Conservation (phyloP, 2,329 filamentous ascomycete genomes). For the Fusarium keratoplasticum region DNA sequence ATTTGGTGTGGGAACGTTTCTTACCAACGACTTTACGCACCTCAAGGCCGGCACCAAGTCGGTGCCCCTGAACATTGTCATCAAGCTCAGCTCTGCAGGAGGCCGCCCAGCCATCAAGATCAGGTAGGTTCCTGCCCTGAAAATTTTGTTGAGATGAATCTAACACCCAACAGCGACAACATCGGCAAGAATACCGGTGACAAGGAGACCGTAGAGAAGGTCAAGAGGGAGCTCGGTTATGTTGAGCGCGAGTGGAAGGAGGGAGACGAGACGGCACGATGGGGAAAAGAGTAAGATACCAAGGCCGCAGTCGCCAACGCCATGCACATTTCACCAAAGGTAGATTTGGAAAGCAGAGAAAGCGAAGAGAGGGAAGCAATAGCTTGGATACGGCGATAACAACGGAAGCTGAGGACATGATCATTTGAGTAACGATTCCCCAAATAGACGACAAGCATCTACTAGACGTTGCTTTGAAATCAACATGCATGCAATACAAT, state of each 20-base stretch:
- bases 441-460: slow-evolving; percentile 10
- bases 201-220: slow-evolving; percentile 78
- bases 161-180: slow-evolving; percentile 70
- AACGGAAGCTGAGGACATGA: background rate
- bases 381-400: background rate
- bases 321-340: background rate
- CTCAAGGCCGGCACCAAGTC: slow-evolving; percentile 82
- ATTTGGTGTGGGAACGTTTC: slow-evolving; percentile 94
- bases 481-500: background rate
- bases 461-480: background rate
- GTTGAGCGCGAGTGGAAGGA: slow-evolving; percentile 85
- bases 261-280: slow-evolving; percentile 85
- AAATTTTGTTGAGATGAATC: background rate
- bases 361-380: background rate
- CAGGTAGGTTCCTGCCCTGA: slow-evolving; percentile 56
- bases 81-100: slow-evolving; percentile 89
- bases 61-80: slow-evolving; percentile 94
- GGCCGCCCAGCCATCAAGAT: slow-evolving; percentile 92
- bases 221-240: slow-evolving; percentile 90
- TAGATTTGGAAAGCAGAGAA: background rate
- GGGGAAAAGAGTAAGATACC: slow-evolving; percentile 66
- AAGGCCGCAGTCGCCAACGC: slow-evolving; percentile 11
- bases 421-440: slow-evolving; percentile 1
- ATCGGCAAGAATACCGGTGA: slow-evolving; percentile 95
- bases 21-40: slow-evolving; percentile 93